Evolutionary conservation across 2,329 filamentous ascomycete species (phyloP), one percentile per base, ranked within the genome.

Genomic region (Magnaporthiopsis rhizophila): DNA sequence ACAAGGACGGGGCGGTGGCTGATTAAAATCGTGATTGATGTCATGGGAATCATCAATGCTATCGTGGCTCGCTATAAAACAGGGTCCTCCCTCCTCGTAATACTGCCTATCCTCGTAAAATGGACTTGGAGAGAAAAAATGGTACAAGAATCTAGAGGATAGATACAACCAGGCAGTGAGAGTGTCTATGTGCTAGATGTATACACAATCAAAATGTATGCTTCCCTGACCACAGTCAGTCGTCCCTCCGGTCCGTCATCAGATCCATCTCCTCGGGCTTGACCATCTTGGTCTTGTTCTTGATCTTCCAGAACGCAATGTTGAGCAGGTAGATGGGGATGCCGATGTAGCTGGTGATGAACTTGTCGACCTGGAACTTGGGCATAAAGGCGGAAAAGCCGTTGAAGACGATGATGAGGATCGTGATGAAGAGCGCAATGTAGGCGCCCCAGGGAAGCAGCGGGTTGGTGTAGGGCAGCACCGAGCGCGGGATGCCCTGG

Each of bases 331-430:
- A 78, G 3, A 77, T 67, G 3, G 71, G 64, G 11, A 75, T 71
- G 2, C 75, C 75, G 30, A 78, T 72, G 38, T 79, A 83, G 67
- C 81, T 85, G 69, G 88, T 87, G 66, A 90, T 73, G 71, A 90
- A 90, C 0, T 81, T 83, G 3, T 84, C 81, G 1, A 86, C 73
- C 68, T 84, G 80, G 84, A 88, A 90, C 0, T 80, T 78, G 2
- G 84, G 83, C 30, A 89, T 75, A 69, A 89, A 89, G 2, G 88
- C 84, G 0, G 81, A 79, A 65, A 86, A 89, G 80, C 86, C 83
- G 2, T 86, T 84, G 67, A 89, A 85, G 0, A 85, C 76, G 79
- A 89, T 87, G 65, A 87, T 72, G 26, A 77, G 58, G 2, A 69
- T 45, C 63, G 69, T 69, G 65, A 67, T 67, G 32, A 53, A 50